phyloP scores from a whole-genome alignment of 306 rosid genomes.

The Rubus idaeus region DNA sequence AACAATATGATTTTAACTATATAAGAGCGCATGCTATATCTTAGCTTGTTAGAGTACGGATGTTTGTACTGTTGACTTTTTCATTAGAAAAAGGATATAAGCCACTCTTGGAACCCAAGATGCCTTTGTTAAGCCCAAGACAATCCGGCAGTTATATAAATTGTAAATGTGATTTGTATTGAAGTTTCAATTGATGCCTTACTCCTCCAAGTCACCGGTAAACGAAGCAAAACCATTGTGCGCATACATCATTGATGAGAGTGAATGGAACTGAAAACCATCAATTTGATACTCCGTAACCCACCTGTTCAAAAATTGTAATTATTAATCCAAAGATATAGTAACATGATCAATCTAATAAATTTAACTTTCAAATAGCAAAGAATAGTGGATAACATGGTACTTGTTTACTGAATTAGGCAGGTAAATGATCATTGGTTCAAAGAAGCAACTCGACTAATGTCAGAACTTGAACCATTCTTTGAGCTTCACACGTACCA shows the following conservation, averaged over 20 bases:
- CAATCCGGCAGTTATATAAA: slow-evolving; percentile 6
- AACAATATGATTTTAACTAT: neutral
- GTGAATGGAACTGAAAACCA: slow-evolving; percentile 92
- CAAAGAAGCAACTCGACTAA: slow-evolving; percentile 15
- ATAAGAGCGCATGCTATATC: neutral
- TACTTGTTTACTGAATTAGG: slow-evolving; percentile 11
- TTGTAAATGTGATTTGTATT: slow-evolving; percentile 1
- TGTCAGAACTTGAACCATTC: neutral
- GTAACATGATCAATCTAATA: slow-evolving; percentile 9
- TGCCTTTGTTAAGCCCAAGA: slow-evolving; percentile 17
- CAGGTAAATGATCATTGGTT: slow-evolving; percentile 20
- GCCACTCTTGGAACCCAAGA: slow-evolving; percentile 16
- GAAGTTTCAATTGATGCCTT: slow-evolving; percentile 44
- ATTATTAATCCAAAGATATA: slow-evolving; percentile 23
- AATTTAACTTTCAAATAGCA: slow-evolving; percentile 6
- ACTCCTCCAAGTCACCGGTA: slow-evolving; percentile 96
- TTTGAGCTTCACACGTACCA: slow-evolving; percentile 56
- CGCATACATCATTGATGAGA: slow-evolving; percentile 87
- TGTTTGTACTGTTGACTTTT: neutral
- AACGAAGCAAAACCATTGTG: slow-evolving; percentile 98
- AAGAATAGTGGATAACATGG: slow-evolving; percentile 12
- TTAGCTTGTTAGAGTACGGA: neutral
- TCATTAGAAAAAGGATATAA: slow-evolving; percentile 10
- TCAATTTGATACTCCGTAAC: slow-evolving; percentile 80
- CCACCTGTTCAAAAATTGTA: slow-evolving; percentile 73